Evolutionary conservation across 2,329 filamentous ascomycete species (phyloP).

Genomic region (Calonectria naviculata): DNA sequence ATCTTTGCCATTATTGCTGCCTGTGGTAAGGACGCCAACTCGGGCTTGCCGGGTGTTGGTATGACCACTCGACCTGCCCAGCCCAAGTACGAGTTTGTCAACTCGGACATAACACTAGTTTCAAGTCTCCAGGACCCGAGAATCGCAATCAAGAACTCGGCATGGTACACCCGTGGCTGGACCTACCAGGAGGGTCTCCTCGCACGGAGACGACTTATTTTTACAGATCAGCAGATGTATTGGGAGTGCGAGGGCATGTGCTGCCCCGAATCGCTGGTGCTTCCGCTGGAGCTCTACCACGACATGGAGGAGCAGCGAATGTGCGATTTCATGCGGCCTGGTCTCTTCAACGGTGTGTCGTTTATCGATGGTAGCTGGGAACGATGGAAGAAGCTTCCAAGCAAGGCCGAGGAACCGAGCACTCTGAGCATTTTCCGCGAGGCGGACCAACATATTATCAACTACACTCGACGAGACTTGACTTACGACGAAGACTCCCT

Average conservation of each 20-base stretch:
- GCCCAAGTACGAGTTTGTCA: slow-evolving; percentile 46
- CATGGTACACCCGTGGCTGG: slow-evolving; percentile 51
- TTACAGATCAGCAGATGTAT: slow-evolving; percentile 53
- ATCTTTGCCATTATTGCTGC: slow-evolving; percentile 52
- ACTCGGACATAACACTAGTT: slow-evolving; percentile 45
- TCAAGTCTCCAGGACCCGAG: slow-evolving; percentile 46
- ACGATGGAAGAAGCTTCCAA: slow-evolving; percentile 46
- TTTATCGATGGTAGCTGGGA: slow-evolving; percentile 50
- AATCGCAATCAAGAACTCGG: slow-evolving; percentile 43
- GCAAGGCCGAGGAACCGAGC: slow-evolving; percentile 43
- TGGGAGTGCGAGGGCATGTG: slow-evolving; percentile 53
- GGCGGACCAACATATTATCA: slow-evolving; percentile 46
- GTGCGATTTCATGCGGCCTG: slow-evolving; percentile 49
- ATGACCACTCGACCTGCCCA: slow-evolving; percentile 40
- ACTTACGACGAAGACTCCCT: slow-evolving; percentile 47
- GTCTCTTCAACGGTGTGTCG: slow-evolving; percentile 48
- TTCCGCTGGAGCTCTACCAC: slow-evolving; percentile 47
- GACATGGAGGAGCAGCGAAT: slow-evolving; percentile 47
- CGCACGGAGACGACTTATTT: slow-evolving; percentile 49
- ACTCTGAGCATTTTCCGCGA: slow-evolving; percentile 50
- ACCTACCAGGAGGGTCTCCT: slow-evolving; percentile 53
- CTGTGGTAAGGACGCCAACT: slow-evolving; percentile 44
- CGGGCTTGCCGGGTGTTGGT: slow-evolving; percentile 49
- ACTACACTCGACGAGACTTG: slow-evolving; percentile 44
- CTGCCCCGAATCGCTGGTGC: slow-evolving; percentile 47